Percentiles rank a stretch among this genome's conserved stretches.
phyloP scores from a whole-genome alignment of 371 early-diverging fungal genomes.

The Chytridiales sp. region DNA sequence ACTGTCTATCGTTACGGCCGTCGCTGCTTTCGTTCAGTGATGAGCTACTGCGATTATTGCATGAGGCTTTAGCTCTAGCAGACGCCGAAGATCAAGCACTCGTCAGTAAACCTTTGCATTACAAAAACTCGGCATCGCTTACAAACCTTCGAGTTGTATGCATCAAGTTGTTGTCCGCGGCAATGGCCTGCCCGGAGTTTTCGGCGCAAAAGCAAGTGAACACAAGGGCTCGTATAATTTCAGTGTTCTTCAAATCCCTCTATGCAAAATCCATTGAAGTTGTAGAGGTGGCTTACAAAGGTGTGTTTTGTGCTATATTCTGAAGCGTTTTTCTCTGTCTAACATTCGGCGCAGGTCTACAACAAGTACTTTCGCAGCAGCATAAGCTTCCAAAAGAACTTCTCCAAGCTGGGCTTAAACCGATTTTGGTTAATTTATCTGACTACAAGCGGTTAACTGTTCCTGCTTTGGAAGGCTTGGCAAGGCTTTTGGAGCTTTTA shows the following conservation, averaged over 20 bases:
- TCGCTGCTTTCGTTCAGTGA: conserved; percentile 89
- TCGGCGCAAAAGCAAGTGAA: conserved; percentile 66
- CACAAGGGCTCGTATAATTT: conserved; percentile 85
- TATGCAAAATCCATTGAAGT: conserved; percentile 91
- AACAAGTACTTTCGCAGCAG: conserved; percentile 77
- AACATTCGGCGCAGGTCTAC: conserved; percentile 57
- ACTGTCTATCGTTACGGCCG: conserved; percentile 87
- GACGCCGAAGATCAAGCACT: conserved; percentile 98
- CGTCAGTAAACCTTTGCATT: conserved; percentile 78
- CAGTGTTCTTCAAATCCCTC: conserved; percentile 96
- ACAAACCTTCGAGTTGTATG: conserved; percentile 91
- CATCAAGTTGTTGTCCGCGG: conserved; percentile 90
- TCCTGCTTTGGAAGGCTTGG: conserved; percentile 89
- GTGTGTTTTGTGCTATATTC: conserved; percentile 17
- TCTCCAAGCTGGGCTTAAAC: conserved; percentile 93
- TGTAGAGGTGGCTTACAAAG: conserved; percentile 91
- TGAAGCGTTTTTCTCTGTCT: conserved; percentile 2
- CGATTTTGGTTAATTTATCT: conserved; percentile 90
- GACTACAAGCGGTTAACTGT: conserved; percentile 92
- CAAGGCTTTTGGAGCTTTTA: conserved; percentile 86
- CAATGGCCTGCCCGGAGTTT: conserved; percentile 87
- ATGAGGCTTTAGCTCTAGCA: conserved; percentile 91
- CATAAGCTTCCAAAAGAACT: conserved; percentile 94
- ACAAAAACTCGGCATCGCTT: conserved; percentile 77
- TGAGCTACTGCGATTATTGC: conserved; percentile 83